Conservation (phyloP, 192 early-diverging fungal species). For the Cetraspora pellucida region DNA sequence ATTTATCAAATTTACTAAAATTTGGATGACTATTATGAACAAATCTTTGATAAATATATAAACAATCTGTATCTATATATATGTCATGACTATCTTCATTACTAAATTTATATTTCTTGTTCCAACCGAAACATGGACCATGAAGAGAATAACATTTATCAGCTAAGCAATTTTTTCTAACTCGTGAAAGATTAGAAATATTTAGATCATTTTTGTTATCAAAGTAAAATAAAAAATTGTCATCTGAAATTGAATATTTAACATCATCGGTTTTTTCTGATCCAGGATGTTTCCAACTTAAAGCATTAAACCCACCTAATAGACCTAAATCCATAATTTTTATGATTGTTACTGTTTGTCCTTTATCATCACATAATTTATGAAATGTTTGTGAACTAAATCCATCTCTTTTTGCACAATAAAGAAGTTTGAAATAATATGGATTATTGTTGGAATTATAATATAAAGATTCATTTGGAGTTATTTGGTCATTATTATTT, state of each 20-base stretch:
- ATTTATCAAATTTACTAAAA: too few species aligned
- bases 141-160: background rate
- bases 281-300: background rate
- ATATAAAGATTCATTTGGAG: background rate
- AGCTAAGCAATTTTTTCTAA: background rate
- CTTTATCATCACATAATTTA: slow-evolving; percentile 7
- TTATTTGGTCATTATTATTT: too few species aligned
- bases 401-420: background rate
- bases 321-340: background rate
- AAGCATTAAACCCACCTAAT: background rate
- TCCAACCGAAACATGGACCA: slow-evolving; percentile 19
- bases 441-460: background rate
- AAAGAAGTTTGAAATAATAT: background rate
- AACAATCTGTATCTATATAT: too few species aligned
- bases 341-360: background rate
- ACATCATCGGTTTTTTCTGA: background rate
- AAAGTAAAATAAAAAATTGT: background rate
- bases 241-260: background rate
- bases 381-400: slow-evolving; percentile 3
- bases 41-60: too few species aligned
- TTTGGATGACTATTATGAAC: too few species aligned
- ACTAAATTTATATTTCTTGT: too few species aligned
- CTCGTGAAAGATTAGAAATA: background rate
- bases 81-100: too few species aligned
- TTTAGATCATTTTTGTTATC: background rate